Conservation (phyloP, 2,329 filamentous ascomycete species). For the Hypoxylon sp. region DNA sequence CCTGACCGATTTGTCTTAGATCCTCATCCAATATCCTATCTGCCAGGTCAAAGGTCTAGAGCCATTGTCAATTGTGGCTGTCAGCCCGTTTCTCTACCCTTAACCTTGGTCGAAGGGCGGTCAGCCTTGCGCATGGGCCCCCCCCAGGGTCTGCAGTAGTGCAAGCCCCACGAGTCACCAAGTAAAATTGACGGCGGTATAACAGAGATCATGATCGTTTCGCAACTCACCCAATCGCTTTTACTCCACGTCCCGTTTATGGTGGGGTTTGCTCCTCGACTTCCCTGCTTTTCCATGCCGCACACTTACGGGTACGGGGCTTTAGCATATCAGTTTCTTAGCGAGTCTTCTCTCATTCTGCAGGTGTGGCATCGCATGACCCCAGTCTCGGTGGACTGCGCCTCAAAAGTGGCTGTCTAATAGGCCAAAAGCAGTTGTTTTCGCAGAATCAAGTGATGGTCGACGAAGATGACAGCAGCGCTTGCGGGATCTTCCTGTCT, state of each 20-base stretch:
- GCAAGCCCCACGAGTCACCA: constrained; percentile 22
- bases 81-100: constrained; percentile 28
- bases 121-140: constrained; percentile 27
- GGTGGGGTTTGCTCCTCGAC: constrained; percentile 8
- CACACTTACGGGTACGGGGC: constrained; percentile 15
- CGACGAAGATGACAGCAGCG: constrained; percentile 33
- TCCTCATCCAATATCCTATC: constrained; percentile 26
- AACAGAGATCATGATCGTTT: constrained; percentile 35
- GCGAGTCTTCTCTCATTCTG: constrained; percentile 30
- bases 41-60: constrained; percentile 17
- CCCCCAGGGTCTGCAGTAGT: constrained; percentile 21
- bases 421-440: constrained; percentile 33
- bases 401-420: constrained; percentile 48
- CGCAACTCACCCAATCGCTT: constrained; percentile 52
- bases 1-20: constrained; percentile 37
- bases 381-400: constrained; percentile 42
- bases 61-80: constrained; percentile 16
- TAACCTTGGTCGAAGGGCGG: neutral
- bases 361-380: constrained; percentile 43
- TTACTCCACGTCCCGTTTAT: constrained; percentile 36
- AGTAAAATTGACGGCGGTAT: constrained; percentile 10
- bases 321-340: constrained; percentile 9
- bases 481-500: constrained; percentile 26
- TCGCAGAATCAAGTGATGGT: constrained; percentile 37
- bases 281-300: constrained; percentile 21